phyloP scores from a whole-genome alignment of 352 stramenopile genomes.

The Phytopythium mirpurense region DNA sequence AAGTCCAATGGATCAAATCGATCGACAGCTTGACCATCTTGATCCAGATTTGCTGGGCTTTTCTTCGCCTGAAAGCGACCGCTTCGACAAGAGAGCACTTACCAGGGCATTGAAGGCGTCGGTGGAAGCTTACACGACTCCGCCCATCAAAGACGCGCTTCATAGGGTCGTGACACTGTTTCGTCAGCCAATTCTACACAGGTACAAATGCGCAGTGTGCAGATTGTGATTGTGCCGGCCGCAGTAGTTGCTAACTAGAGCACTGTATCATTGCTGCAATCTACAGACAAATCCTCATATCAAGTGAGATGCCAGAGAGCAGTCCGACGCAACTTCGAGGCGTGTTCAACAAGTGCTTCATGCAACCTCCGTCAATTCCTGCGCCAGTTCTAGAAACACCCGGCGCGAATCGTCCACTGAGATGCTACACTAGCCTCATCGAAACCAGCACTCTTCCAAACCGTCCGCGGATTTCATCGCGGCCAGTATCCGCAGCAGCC shows the following conservation, averaged over 20 bases:
- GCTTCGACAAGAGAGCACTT: not conserved
- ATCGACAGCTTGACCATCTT: not conserved
- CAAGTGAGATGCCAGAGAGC: not conserved
- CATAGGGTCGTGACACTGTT: not conserved
- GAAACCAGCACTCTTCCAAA: not conserved
- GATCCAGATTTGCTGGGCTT: not conserved
- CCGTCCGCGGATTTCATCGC: not conserved
- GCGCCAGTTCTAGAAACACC: not conserved
- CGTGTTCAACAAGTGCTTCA: not conserved
- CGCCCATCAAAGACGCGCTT: not conserved
- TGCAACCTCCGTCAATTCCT: constrained; percentile 1
- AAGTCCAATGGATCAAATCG: too few species aligned
- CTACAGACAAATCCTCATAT: constrained; percentile 3
- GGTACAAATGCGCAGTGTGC: not conserved
- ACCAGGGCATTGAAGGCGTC: not conserved
- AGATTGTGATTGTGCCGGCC: not conserved
- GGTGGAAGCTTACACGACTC: not conserved
- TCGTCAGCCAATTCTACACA: not conserved
- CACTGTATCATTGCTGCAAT: not conserved
- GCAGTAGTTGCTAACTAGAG: not conserved
- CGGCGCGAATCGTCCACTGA: not conserved
- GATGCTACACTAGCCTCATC: not conserved
- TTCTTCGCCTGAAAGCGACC: not conserved
- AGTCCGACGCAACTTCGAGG: not conserved
- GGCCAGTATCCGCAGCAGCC: not conserved